Evolutionary conservation across 1,284 basidiomycete genomes (phyloP).

Genomic region (Moniliophthora roreri): DNA sequence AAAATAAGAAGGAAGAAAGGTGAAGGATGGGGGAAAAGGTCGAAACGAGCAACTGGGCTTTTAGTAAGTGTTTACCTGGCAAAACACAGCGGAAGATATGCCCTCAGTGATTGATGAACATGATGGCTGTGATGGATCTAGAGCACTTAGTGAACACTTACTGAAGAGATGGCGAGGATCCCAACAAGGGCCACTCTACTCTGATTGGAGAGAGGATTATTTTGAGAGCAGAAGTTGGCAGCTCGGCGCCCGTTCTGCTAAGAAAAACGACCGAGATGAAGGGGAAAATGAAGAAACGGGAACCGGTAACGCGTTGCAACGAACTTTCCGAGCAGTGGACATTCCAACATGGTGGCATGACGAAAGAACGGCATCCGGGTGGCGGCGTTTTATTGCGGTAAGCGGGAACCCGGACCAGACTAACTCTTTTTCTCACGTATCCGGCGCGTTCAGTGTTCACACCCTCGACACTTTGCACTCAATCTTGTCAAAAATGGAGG

Average conservation of each 20-base stretch:
- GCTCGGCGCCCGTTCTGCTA: no score
- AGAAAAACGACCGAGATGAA: no score
- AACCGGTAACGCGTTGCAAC: no score
- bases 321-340: no score
- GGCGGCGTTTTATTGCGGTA: no score
- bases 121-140: background rate
- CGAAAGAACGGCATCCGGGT: no score
- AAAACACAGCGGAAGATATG: constrained; percentile 2
- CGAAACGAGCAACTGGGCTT: background rate
- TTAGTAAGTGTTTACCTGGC: constrained; percentile 1
- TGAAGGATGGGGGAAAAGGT: constrained; percentile 6
- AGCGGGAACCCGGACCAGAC: no score
- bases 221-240: no score
- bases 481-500: constrained; percentile 50
- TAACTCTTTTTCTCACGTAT: no score
- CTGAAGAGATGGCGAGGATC: background rate
- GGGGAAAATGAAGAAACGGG: background rate
- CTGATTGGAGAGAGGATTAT: no score
- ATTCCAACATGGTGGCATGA: background rate
- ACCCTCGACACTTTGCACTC: background rate
- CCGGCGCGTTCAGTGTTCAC: no score
- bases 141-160: no score
- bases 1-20: constrained; percentile 8
- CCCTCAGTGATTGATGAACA: constrained; percentile 12
- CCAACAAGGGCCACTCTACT: background rate